Evolutionary conservation across 176 grass and related monocot genomes (phyloP).

Genomic region (Cenchrus fungigraminus): DNA sequence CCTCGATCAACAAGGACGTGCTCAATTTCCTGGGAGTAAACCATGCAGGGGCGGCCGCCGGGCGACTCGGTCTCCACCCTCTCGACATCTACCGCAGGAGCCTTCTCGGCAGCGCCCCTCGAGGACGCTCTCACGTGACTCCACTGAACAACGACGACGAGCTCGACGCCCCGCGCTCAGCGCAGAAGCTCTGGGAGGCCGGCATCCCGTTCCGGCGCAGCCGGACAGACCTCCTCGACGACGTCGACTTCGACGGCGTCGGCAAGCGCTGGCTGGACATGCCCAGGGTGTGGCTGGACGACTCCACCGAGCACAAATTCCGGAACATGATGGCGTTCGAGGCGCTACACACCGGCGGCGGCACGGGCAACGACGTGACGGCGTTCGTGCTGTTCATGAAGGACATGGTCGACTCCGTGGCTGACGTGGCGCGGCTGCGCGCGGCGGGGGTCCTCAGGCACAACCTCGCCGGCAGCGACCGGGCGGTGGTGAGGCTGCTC

Average conservation of each 20-base stretch:
- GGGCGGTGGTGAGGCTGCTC: constrained; percentile 35
- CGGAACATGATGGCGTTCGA: constrained; percentile 59
- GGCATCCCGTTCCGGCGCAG: constrained; percentile 44
- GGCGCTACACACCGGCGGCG: constrained; percentile 31
- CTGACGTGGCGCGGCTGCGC: constrained; percentile 45
- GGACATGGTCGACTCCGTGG: constrained; percentile 21
- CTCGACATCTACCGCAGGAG: constrained; percentile 47
- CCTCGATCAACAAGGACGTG: constrained; percentile 42
- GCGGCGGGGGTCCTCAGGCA: constrained; percentile 16
- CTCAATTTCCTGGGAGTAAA: constrained; percentile 12
- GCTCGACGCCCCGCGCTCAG: neutral
- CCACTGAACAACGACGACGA: neutral
- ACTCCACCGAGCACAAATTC: constrained; percentile 34
- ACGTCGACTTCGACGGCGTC: neutral
- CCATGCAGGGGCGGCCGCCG: neutral
- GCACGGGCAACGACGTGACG: constrained; percentile 37
- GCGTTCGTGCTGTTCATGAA: constrained; percentile 51
- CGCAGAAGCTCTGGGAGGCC: constrained; percentile 33
- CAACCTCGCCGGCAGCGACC: constrained; percentile 23
- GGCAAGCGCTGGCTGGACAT: constrained; percentile 16
- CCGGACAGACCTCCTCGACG: neutral
- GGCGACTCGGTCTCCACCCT: constrained; percentile 25
- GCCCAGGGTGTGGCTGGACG: constrained; percentile 36
- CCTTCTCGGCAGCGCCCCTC: neutral
- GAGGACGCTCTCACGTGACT: too few species aligned